Base-by-base conservation (phyloP, 306 rosid genomes). In the Pyrus betulifolia region DNA sequence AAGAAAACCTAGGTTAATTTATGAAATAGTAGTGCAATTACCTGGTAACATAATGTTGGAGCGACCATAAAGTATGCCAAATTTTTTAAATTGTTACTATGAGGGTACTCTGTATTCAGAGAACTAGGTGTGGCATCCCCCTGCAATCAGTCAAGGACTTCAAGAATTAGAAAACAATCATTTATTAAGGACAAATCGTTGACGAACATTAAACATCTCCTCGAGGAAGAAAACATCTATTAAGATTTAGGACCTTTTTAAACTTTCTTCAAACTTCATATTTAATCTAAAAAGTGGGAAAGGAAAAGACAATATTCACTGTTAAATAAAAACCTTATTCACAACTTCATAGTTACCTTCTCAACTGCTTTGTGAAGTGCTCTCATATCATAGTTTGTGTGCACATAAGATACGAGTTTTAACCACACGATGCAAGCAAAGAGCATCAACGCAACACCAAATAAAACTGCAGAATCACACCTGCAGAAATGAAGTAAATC, bases 41-140 rank as follows among this genome's bases (percentile, higher is more conserved):
- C 99, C 99, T 96, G 99, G 84, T 93, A 96, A 80, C 99, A 96
- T 78, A 93, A 82, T 40, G 98, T 96, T 73, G 98, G 99, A 71
- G 99, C 98, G 84, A 91, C 93, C 93, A 96, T 93, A 85, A 96
- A 96, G 88, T 96, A 96, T 30, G 75, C 83, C 87, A 96, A 78
- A 80, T 89, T 88, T 89, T 85, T 84, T 80, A 96, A 82, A 89
- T 81, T 86, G 82, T 86, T 85, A 38, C 65, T 61, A 66, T 81
- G 89, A 80, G 91, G 68, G 82, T 70, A 80, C 72, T 91, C 93
- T 72, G 70, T 57, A 61, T 71, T 75, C 75, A 78, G 69, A 70
- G 80, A 75, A 88, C 60, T 52, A 33, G 93, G 83, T n/a, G 67
- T 57, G 21, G 60, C 84, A 80, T 88, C 97, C 80, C 87, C 98